Conservation (phyloP, 371 early-diverging fungal genomes). For the Rhizopus arrhizus region DNA sequence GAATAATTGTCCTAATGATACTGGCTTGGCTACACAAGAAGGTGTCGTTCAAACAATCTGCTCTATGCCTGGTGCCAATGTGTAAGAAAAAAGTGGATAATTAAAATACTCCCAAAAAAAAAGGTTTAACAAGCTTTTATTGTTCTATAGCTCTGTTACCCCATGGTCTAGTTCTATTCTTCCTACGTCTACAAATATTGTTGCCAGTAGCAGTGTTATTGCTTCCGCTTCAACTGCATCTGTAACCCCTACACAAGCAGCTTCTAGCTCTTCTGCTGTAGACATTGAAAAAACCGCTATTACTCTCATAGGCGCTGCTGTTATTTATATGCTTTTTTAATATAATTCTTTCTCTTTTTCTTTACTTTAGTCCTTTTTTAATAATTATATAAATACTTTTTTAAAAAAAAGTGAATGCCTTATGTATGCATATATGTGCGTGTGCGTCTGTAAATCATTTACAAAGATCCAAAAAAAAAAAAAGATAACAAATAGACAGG, state of each 20-base stretch:
- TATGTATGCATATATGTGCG: no score
- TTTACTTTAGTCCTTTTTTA: not conserved
- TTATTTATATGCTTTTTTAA: slow-evolving; percentile 26
- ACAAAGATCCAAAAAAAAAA: no score
- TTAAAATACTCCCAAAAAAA: no score
- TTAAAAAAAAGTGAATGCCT: no score
- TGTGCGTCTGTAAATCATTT: no score
- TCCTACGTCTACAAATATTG: slow-evolving; percentile 23
- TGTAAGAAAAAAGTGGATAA: slow-evolving; percentile 22
- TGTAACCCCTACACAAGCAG: slow-evolving; percentile 20
- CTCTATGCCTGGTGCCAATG: slow-evolving; percentile 38
- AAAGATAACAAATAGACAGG: no score
- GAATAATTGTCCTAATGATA: slow-evolving; percentile 33
- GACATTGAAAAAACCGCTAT: slow-evolving; percentile 18
- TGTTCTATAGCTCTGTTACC: slow-evolving; percentile 25
- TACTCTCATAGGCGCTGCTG: slow-evolving; percentile 18
- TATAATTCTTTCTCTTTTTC: not conserved
- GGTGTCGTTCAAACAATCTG: slow-evolving; percentile 16
- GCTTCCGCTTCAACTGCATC: slow-evolving; percentile 16
- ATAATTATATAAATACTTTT: no score
- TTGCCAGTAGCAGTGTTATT: slow-evolving; percentile 15
- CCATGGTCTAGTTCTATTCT: slow-evolving; percentile 27
- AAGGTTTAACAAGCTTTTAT: not conserved
- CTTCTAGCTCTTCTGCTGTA: slow-evolving; percentile 27
- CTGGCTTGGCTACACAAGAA: slow-evolving; percentile 22